Evolutionary conservation across 164 flowering plant species (phyloP).

Genomic region (Cinnamomum micranthum): DNA sequence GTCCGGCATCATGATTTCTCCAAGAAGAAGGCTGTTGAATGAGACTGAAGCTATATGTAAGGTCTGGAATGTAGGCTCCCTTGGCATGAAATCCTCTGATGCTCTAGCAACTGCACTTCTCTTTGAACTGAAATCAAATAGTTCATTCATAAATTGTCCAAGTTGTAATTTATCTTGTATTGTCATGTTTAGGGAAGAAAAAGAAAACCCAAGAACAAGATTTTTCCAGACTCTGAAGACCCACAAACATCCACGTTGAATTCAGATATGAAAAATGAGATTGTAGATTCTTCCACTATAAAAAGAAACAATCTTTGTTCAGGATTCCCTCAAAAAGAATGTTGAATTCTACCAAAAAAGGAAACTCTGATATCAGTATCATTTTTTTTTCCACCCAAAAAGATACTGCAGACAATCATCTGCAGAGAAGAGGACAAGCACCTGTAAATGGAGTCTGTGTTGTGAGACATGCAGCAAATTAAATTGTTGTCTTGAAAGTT

Average conservation of each 20-base stretch:
- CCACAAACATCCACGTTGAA: background rate
- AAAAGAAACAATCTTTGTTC: background rate
- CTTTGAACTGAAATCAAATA: conserved; percentile 42
- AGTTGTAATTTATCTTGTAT: background rate
- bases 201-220: background rate
- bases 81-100: conserved; percentile 85
- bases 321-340: background rate
- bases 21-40: conserved; percentile 70
- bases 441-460: conserved; percentile 61
- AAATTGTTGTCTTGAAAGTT: conserved; percentile 56
- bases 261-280: background rate
- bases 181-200: background rate
- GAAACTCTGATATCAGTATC: background rate
- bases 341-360: background rate
- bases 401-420: background rate
- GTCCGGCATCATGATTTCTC: conserved; percentile 76
- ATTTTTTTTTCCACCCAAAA: background rate
- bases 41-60: conserved; percentile 67
- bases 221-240: background rate
- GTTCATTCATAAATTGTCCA: background rate
- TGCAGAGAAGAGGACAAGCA: conserved; percentile 7
- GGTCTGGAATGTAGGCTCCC: conserved; percentile 62
- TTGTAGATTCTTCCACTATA: background rate
- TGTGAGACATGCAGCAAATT: conserved; percentile 73
- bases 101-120: conserved; percentile 65